Percentiles rank a stretch among this genome's conserved stretches.
Conservation (phyloP, 768 basidiomycete genomes). For the Pleurotus giganteus region DNA sequence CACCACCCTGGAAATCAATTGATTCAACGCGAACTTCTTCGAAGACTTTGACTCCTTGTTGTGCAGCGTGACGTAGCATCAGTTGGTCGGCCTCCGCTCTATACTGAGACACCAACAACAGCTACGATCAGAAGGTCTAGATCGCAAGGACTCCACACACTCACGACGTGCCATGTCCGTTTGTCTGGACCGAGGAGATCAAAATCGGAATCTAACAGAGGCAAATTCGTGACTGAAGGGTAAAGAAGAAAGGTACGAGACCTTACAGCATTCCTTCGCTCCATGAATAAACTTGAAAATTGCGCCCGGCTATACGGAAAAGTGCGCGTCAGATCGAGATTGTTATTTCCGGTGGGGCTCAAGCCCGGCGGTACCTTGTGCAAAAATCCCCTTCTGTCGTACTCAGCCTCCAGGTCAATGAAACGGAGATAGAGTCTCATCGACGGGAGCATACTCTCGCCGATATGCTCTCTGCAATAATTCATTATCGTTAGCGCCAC, state of each 20-base stretch:
- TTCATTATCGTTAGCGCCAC: neutral
- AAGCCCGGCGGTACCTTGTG: slow-evolving; percentile 41
- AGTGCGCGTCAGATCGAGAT: neutral
- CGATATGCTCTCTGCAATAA: slow-evolving; percentile 23
- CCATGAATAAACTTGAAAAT: neutral
- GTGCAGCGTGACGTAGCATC: slow-evolving; percentile 20
- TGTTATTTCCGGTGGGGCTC: neutral
- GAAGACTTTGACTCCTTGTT: slow-evolving; percentile 18
- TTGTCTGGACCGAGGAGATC: neutral
- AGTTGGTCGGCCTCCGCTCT: slow-evolving; percentile 25
- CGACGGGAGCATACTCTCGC: slow-evolving; percentile 28
- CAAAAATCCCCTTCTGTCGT: slow-evolving; percentile 41
- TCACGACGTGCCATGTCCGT: slow-evolving; percentile 1
- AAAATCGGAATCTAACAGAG: too few relatives aligned
- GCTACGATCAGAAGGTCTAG: neutral
- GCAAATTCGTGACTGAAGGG: neutral
- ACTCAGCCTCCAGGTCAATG: slow-evolving; percentile 46
- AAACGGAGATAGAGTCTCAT: slow-evolving; percentile 50
- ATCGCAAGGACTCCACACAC: neutral
- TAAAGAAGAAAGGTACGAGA: neutral
- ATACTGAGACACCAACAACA: slow-evolving; percentile 13
- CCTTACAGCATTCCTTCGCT: neutral
- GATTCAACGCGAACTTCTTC: slow-evolving; percentile 18
- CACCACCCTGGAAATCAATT: slow-evolving; percentile 15
- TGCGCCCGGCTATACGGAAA: neutral